These are phyloP conservation scores for Prototheca wickerhamii DNA, from an alignment of 163 green algal genomes.

Conservation along the genomic window DNA sequence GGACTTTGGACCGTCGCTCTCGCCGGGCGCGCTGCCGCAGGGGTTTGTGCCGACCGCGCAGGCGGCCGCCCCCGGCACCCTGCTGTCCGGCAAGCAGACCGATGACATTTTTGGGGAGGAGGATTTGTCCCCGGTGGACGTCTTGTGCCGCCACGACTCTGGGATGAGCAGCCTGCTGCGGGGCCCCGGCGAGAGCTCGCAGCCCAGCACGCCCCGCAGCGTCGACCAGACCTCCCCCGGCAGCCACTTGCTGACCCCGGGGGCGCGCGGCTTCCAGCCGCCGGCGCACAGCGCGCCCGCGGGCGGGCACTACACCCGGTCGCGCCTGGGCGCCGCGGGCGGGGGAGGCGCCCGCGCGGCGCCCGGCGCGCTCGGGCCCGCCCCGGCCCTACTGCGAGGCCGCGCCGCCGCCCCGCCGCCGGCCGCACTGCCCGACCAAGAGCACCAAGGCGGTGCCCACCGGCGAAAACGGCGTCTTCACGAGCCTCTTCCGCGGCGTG, in stretches of 20 bases:
- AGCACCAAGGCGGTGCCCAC: constrained; percentile 27
- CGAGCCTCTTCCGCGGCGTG: constrained; percentile 36
- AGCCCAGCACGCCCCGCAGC: not conserved
- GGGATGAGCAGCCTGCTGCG: not conserved
- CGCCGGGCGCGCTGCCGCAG: not conserved
- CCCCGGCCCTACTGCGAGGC: not conserved
- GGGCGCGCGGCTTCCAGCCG: not conserved
- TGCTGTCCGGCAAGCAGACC: not conserved
- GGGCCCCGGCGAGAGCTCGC: not conserved
- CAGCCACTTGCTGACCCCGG: not conserved
- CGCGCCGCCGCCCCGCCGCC: not conserved
- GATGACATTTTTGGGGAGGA: not conserved
- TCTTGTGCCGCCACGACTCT: not conserved
- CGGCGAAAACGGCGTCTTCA: constrained; percentile 21
- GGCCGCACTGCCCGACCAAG: constrained; percentile 25
- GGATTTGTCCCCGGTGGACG: not conserved
- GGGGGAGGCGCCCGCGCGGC: not conserved
- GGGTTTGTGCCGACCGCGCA: not conserved
- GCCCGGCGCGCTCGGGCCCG: too few relatives aligned
- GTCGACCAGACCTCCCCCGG: not conserved
- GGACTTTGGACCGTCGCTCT: too few relatives aligned
- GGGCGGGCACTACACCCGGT: not conserved
- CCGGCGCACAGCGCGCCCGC: not conserved
- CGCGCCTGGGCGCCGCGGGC: not conserved
- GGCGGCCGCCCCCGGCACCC: not conserved